A percentile compares a stretch with the other conserved stretches of the same genome.
Conservation (phyloP, 257 asterid genomes). For the Verbena officinalis region DNA sequence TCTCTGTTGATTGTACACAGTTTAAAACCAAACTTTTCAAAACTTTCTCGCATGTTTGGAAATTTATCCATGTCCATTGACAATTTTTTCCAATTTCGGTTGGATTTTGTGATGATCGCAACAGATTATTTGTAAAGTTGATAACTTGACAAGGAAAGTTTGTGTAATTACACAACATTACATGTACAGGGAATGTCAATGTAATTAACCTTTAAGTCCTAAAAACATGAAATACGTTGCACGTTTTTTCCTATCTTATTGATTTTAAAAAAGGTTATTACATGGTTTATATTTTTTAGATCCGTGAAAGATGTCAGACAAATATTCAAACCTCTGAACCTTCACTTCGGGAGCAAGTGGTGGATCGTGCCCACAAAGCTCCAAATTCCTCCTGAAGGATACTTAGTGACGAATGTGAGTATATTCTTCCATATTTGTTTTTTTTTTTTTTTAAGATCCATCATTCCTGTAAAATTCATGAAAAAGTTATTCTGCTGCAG, state of each 20-base stretch:
- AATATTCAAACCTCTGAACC: slow-evolving; percentile 58
- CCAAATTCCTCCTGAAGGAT: slow-evolving; percentile 73
- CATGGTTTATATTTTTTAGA: slow-evolving; percentile 29
- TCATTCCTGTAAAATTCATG: not conserved
- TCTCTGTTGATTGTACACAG: too few relatives aligned
- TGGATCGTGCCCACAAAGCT: slow-evolving; percentile 61
- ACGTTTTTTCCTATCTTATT: not conserved
- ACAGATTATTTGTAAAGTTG: too few relatives aligned
- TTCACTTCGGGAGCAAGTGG: slow-evolving; percentile 75
- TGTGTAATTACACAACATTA: too few relatives aligned
- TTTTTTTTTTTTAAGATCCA: not conserved
- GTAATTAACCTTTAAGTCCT: not conserved
- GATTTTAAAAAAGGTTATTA: not conserved
- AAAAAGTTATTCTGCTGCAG: slow-evolving; percentile 37
- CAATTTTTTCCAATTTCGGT: too few relatives aligned
- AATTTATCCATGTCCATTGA: too few relatives aligned
- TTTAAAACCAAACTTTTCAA: too few relatives aligned
- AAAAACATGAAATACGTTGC: not conserved
- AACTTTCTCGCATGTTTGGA: too few relatives aligned
- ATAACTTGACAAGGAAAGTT: too few relatives aligned
- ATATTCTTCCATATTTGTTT: not conserved
- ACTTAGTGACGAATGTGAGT: slow-evolving; percentile 61
- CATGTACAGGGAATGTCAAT: too few relatives aligned
- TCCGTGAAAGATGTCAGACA: slow-evolving; percentile 49
- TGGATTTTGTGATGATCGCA: too few relatives aligned